A percentile compares a stretch with the other conserved stretches of the same genome.
These are phyloP conservation scores for Gnetum montanum DNA, from an alignment of 75 land plant genomes.

Conservation along the genomic window DNA sequence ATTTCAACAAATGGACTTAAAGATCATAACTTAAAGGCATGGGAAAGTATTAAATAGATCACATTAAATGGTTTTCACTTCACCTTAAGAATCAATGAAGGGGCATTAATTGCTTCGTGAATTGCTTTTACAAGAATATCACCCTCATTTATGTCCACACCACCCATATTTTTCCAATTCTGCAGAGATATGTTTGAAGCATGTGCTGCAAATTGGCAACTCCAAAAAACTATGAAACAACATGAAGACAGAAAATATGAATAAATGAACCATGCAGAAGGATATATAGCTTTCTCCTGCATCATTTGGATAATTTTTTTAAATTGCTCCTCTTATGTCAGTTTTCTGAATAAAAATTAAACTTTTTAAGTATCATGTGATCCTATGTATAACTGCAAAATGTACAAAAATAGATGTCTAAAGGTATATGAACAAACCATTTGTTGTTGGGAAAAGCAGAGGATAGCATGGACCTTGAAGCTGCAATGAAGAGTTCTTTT, in stretches of 20 bases:
- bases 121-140: conserved; percentile 62
- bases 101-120: conserved; percentile 54
- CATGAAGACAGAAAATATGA: neutral
- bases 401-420: neutral
- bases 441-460: conserved; percentile 66
- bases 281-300: too few species aligned
- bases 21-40: too few species aligned
- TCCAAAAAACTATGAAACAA: conserved; percentile 60
- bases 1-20: too few species aligned
- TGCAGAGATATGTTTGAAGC: conserved; percentile 58
- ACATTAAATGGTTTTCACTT: too few species aligned
- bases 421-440: conserved; percentile 65
- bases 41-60: too few species aligned
- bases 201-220: conserved; percentile 66
- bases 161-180: conserved; percentile 68
- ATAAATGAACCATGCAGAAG: too few species aligned
- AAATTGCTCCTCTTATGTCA: too few species aligned
- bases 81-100: conserved; percentile 67
- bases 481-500: conserved; percentile 52
- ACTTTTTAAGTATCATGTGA: too few species aligned
- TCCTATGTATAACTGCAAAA: neutral
- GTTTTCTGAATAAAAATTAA: too few species aligned
- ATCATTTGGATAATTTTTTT: too few species aligned
- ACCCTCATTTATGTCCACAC: conserved; percentile 54
- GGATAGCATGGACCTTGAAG: conserved; percentile 91